Evolutionary conservation across 805 yeast species (phyloP), one percentile per base, ranked within the genome.

Genomic region (Yarrowia sp.): DNA sequence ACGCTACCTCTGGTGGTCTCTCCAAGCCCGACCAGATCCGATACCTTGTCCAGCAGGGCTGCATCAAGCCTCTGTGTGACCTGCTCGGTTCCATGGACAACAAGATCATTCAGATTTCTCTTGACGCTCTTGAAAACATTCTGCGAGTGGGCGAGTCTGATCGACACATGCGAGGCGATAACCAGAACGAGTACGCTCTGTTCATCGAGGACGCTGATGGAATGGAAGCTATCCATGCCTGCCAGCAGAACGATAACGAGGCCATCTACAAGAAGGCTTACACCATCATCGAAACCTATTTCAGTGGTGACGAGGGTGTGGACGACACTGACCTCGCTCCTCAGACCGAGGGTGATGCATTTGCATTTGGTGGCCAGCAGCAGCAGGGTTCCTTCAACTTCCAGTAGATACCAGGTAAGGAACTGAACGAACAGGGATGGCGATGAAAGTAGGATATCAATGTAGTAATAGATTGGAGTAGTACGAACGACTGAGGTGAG

Each of bases 131-230:
- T 72, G 97, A 91, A 75, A 93, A 95, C 76, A 92, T 95, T 69
- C 81, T 95, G 72, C 90, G 90, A 78, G 90, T 92, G 80, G 99
- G 99, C 71, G 98, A 95, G 76, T 79, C 87, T 77, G 97, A 92
- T 73, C 90, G 86, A 77, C 97, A 92, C 73, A 81, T 86, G 64
- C 81, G 84, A 66, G 89, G 88, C 65, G 75, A 86, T 17, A 77
- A 82, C 58, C 82, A 86, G 72, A 95, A 95, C 78, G 90, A 89
- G 76, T 88, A 92, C 74, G 97, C 98, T 28, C 83, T 92, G 68
- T 91, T 79, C 79, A 89, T 95, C 74, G 99, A 95, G 80, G 98
- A 93, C 76, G 98, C 98, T 48, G 98, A 98, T 72, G 99, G 99
- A 68, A 88, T 92, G 86, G 98, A 95, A 77, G 92, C 90, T 80